A percentile compares a stretch with the other conserved stretches of the same genome.
These are phyloP conservation scores for Nicotiana attenuata DNA, from an alignment of 257 asterid genomes.

Conservation along the genomic window DNA sequence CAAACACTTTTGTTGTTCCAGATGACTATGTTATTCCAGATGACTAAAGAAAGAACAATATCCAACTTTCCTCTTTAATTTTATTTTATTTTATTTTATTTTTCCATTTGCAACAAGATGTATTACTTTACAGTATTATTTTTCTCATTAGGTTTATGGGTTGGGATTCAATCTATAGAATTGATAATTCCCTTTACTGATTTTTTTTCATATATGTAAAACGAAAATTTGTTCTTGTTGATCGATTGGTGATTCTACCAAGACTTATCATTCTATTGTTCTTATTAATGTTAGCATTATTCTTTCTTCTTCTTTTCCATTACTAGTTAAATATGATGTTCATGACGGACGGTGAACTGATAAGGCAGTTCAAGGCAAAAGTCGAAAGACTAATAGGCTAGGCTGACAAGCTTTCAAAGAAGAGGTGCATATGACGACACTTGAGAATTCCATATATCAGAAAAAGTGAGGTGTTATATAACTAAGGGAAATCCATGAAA, in stretches of 20 bases:
- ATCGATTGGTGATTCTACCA: neutral
- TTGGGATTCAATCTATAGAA: neutral
- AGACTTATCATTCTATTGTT: neutral
- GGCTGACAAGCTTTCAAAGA: too few species aligned
- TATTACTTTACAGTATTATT: neutral
- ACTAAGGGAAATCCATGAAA: too few species aligned
- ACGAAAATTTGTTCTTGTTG: neutral
- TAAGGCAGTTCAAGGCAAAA: too few species aligned
- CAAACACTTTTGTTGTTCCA: slow-evolving; percentile 42
- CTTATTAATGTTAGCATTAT: neutral
- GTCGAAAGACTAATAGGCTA: too few species aligned
- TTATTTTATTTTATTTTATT: neutral
- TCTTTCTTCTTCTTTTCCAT: neutral
- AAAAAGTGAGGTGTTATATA: too few species aligned
- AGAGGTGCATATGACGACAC: too few species aligned
- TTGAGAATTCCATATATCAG: too few species aligned
- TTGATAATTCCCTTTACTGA: neutral
- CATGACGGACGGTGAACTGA: too few species aligned
- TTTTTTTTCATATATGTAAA: neutral
- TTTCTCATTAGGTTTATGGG: neutral
- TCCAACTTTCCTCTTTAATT: neutral
- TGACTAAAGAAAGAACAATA: neutral
- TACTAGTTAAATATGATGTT: neutral
- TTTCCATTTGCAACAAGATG: too few species aligned
- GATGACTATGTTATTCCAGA: slow-evolving; percentile 62